Evolutionary conservation across 1,139 yeast species (phyloP).

Genomic region (Kurtzmaniella quercitrusa): DNA sequence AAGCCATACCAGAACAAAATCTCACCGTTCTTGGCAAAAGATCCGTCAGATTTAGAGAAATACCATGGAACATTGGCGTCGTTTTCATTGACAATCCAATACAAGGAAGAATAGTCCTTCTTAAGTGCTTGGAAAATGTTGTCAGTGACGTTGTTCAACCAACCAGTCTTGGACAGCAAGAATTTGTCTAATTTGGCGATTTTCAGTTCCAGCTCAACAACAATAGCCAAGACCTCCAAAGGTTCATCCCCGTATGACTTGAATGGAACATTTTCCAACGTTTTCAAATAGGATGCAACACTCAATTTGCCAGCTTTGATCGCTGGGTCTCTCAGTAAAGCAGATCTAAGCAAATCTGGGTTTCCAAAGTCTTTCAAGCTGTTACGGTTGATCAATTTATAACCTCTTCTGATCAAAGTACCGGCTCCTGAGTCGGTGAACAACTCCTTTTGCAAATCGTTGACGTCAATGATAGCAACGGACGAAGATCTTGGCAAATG

Average conservation of each 20-base stretch:
- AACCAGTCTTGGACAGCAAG: constrained; percentile 82
- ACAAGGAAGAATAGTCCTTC: constrained; percentile 68
- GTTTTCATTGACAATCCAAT: constrained; percentile 88
- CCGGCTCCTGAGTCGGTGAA: constrained; percentile 99
- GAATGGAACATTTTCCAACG: constrained; percentile 59
- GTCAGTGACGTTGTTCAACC: constrained; percentile 97
- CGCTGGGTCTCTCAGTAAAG: constrained; percentile 73
- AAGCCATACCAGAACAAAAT: constrained; percentile 95
- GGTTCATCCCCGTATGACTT: constrained; percentile 95
- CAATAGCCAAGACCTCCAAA: constrained; percentile 87
- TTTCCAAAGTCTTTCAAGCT: constrained; percentile 70
- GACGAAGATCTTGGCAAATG: constrained; percentile 95
- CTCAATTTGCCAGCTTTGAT: constrained; percentile 66
- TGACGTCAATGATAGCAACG: constrained; percentile 93
- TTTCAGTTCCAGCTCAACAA: constrained; percentile 36
- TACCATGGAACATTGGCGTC: constrained; percentile 92
- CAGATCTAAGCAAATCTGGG: constrained; percentile 71
- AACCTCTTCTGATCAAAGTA: constrained; percentile 95
- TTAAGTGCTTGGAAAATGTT: constrained; percentile 82
- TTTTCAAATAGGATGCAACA: constrained; percentile 78
- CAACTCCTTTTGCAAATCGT: constrained; percentile 92
- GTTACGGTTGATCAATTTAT: constrained; percentile 71
- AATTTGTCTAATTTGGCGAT: constrained; percentile 84
- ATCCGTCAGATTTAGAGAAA: constrained; percentile 90
- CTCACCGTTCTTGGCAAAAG: constrained; percentile 83